Conservation (phyloP, 2,329 filamentous ascomycete species). For the Colletotrichum sp. region DNA sequence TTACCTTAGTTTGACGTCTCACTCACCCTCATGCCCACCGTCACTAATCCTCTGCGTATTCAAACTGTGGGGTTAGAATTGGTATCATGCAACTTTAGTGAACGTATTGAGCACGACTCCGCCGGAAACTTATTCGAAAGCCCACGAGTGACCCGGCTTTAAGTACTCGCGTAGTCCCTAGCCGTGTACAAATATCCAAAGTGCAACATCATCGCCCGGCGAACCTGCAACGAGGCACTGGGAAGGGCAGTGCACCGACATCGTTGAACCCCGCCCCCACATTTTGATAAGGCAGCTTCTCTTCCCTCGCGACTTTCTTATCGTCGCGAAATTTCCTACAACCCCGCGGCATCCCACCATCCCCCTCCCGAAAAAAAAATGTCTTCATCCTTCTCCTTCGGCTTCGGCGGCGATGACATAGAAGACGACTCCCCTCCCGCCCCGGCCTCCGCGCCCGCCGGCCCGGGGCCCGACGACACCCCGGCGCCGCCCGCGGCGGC, state of each 20-base stretch:
- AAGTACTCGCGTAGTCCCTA: not conserved
- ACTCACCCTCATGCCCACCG: not conserved
- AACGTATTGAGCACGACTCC: not conserved
- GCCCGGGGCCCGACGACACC: slow-evolving; percentile 23
- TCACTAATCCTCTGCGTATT: not conserved
- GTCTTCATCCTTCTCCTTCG: slow-evolving; percentile 61
- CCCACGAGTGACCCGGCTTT: fast-evolving
- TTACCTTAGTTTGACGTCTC: not conserved
- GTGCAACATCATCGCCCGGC: not conserved
- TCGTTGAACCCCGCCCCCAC: slow-evolving; percentile 13
- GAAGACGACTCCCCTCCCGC: slow-evolving; percentile 43
- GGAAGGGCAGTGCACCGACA: not conserved
- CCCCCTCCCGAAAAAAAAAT: not conserved
- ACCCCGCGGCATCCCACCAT: not conserved
- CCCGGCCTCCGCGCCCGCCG: slow-evolving; percentile 26
- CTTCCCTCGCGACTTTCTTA: not conserved
- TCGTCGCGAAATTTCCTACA: slow-evolving; percentile 7
- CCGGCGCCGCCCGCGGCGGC: slow-evolving; percentile 30
- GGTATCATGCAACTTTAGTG: not conserved
- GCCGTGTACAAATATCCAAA: not conserved
- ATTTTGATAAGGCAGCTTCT: not conserved
- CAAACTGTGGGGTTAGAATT: not conserved
- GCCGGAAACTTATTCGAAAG: not conserved
- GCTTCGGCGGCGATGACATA: slow-evolving; percentile 69
- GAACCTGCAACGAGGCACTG: not conserved